Evolutionary conservation across 2,329 filamentous ascomycete genomes (phyloP), one percentile per base, ranked within the genome.

Genomic region (Bertia moriformis): DNA sequence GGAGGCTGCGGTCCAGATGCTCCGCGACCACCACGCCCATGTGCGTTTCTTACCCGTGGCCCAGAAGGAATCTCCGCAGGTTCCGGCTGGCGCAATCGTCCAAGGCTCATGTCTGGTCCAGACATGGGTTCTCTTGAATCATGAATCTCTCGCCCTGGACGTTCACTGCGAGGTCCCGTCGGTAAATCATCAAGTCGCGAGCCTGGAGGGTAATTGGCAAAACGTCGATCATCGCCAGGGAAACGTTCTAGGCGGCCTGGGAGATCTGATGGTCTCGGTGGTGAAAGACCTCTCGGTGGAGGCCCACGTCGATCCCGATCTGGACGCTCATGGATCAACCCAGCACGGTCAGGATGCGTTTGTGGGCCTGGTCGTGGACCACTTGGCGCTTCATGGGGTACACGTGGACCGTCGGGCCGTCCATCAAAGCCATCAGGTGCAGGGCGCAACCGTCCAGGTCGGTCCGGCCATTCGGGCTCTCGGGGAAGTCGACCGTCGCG

Each of bases 381-480:
- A 43, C 43, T 7, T 51, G 46, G 44, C 41, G 45, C 43, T 19
- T 58, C 51, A 41, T 48, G 46, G 15, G 45, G 35, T 18, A 35
- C 29, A 15, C 41, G 37, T 29, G n/a, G n/a, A n/a, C n/a, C n/a
- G n/a, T n/a, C n/a, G n/a, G n/a, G n/a, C n/a, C n/a, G n/a, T n/a
- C n/a, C 18, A 18, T 22, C 38, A 17, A 39, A 39, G 10, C 18
- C 41, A 40, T 19, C 41, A 20, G 18, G 46, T 40, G 18, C 40
- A 24, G 42, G 42, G 18, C 59, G 55, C 36, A 53, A 45, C 18
- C 56, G 53, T 17, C 50, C 52, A 33, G 51, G 40, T 14, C 60
- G 52, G 39, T 62, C 59, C 12, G 49, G 45, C 49, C 57, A 57
- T 14, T 62, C 59, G 22, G 50, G 46, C 30, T 62, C 59, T 14